These are phyloP conservation scores for Clarireedia homoeocarpa DNA, from an alignment of 2,329 filamentous ascomycete genomes.

Conservation along the genomic window DNA sequence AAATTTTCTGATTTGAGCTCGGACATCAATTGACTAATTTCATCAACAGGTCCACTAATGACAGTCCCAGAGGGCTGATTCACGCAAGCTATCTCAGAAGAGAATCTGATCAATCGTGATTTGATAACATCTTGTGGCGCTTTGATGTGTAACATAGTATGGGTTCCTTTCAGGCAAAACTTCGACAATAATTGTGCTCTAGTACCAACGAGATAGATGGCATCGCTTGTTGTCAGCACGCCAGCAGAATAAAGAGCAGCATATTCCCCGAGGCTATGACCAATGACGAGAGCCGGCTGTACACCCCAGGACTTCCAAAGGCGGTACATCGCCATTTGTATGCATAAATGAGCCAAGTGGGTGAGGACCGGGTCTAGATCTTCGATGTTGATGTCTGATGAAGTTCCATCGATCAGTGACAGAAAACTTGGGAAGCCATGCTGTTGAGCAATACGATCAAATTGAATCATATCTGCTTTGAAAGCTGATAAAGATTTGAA, in stretches of 20 bases:
- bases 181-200: conserved; percentile 57
- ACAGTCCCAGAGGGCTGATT: background rate
- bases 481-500: background rate
- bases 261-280: conserved; percentile 64
- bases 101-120: background rate
- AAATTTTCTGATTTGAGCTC: background rate
- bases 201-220: conserved; percentile 61
- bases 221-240: conserved; percentile 62
- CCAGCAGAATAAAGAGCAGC: conserved; percentile 63
- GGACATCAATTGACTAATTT: background rate
- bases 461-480: background rate
- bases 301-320: conserved; percentile 49
- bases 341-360: background rate
- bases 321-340: conserved; percentile 35
- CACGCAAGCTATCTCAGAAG: background rate
- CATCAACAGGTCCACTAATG: background rate
- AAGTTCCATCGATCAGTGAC: conserved; percentile 31
- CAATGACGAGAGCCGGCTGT: conserved; percentile 45
- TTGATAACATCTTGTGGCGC: conserved; percentile 59
- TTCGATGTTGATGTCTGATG: background rate
- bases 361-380: background rate
- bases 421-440: conserved; percentile 24
- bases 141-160: conserved; percentile 51
- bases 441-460: conserved; percentile 14
- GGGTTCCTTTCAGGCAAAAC: conserved; percentile 56